These are phyloP conservation scores for Pichia sp. DNA, from an alignment of 1,139 yeast genomes.

Conservation along the genomic window DNA sequence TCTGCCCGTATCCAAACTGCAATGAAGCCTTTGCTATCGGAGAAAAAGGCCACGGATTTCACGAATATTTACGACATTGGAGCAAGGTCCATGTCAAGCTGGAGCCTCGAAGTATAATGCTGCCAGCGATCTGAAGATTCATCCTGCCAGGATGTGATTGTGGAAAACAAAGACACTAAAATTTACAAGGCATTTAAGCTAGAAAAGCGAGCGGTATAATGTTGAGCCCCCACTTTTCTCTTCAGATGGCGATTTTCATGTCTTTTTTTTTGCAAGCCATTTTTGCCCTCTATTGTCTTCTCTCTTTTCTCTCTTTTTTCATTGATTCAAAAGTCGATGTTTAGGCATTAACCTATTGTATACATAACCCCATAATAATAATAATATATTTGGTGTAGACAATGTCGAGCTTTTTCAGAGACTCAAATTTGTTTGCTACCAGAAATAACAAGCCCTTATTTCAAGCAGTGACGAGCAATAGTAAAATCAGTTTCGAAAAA, in stretches of 20 bases:
- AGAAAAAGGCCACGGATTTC: constrained; percentile 19
- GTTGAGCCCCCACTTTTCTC: background rate
- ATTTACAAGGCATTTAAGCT: background rate
- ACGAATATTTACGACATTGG: constrained; percentile 20
- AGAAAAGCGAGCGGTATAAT: background rate
- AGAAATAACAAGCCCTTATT: constrained; percentile 9
- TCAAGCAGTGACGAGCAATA: background rate
- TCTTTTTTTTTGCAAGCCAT: background rate
- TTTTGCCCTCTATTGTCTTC: background rate
- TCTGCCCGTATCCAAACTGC: constrained; percentile 14
- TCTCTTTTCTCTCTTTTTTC: background rate
- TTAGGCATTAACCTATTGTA: background rate
- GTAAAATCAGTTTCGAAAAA: background rate
- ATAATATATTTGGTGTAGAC: background rate
- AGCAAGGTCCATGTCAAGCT: constrained; percentile 6
- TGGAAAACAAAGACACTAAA: too few relatives aligned
- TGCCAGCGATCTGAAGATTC: background rate
- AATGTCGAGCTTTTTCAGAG: constrained; percentile 15
- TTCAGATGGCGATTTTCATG: background rate
- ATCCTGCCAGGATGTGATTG: too few relatives aligned
- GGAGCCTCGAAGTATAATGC: background rate
- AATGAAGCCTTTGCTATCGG: constrained; percentile 12
- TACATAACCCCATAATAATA: background rate
- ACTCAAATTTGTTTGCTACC: constrained; percentile 10
- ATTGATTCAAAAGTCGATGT: background rate